Percentiles rank a stretch among this genome's conserved stretches.
Evolutionary conservation across 2,329 filamentous ascomycete species (phyloP).

Genomic region (Sarocladium kiliense): DNA sequence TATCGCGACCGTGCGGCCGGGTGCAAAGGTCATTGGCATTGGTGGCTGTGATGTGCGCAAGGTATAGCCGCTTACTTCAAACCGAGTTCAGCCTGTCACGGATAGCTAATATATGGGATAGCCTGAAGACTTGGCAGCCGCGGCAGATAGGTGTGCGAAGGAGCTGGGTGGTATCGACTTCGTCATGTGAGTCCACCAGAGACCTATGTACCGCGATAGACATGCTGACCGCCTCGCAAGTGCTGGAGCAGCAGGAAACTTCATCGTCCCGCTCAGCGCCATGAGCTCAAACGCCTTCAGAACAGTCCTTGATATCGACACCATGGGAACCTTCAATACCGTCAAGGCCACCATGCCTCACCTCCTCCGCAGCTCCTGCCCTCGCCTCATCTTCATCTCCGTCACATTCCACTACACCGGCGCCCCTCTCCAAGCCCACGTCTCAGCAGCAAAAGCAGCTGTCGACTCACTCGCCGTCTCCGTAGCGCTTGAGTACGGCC

Average conservation of each 20-base stretch:
- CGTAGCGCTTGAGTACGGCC: constrained; percentile 84
- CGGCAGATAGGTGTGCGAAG: constrained; percentile 72
- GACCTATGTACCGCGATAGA: too few relatives aligned
- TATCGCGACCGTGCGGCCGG: constrained; percentile 71
- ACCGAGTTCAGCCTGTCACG: neutral
- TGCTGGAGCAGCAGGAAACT: constrained; percentile 93
- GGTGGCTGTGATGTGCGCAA: constrained; percentile 75
- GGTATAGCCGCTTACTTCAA: constrained; percentile 32
- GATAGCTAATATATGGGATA: constrained; percentile 20
- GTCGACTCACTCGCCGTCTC: constrained; percentile 79
- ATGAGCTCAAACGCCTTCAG: constrained; percentile 89
- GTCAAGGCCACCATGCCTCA: constrained; percentile 86
- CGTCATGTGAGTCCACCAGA: constrained; percentile 77
- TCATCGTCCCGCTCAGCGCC: constrained; percentile 77
- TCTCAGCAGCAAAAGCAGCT: constrained; percentile 85
- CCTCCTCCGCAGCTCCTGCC: constrained; percentile 68
- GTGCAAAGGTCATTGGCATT: constrained; percentile 81
- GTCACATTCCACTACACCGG: constrained; percentile 90
- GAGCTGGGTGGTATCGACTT: constrained; percentile 89
- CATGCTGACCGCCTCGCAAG: constrained; percentile 34
- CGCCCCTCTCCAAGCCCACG: constrained; percentile 80
- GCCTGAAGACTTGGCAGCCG: constrained; percentile 61
- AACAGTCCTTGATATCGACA: constrained; percentile 87
- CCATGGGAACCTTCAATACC: constrained; percentile 90
- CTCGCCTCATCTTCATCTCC: constrained; percentile 84